phyloP scores from a whole-genome alignment of 2,329 filamentous ascomycete species.

The Ascocoryne sarcoides region DNA sequence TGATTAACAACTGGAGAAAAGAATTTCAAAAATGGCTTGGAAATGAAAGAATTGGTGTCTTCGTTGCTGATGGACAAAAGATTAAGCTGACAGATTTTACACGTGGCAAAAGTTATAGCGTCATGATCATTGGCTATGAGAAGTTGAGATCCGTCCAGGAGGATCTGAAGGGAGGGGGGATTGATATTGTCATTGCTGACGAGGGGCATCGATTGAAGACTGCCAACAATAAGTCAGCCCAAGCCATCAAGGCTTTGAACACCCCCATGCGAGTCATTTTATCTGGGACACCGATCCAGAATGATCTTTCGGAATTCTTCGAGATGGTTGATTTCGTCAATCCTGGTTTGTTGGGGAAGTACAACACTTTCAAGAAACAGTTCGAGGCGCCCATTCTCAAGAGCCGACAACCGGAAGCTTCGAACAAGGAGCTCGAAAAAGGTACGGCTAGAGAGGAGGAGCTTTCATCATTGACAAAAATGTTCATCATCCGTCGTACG shows the following conservation, averaged over 20 bases:
- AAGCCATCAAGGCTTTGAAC: constrained; percentile 81
- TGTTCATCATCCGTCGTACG: constrained; percentile 76
- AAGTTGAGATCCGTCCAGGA: constrained; percentile 57
- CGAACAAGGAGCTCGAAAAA: constrained; percentile 62
- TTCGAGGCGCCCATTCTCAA: constrained; percentile 83
- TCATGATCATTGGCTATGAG: constrained; percentile 69
- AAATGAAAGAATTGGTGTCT: constrained; percentile 59
- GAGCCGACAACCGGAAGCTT: constrained; percentile 44
- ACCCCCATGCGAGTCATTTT: constrained; percentile 39
- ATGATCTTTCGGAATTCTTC: constrained; percentile 92
- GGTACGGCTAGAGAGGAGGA: constrained; percentile 67
- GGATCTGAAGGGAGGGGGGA: constrained; percentile 50
- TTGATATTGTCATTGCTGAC: constrained; percentile 90
- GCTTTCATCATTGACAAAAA: constrained; percentile 86
- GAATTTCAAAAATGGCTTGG: constrained; percentile 70
- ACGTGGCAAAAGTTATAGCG: constrained; percentile 55
- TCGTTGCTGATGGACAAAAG: constrained; percentile 52
- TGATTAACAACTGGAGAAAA: constrained; percentile 65
- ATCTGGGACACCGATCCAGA: constrained; percentile 86
- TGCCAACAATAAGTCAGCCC: constrained; percentile 83
- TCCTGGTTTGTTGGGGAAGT: constrained; percentile 85
- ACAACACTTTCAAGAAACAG: constrained; percentile 89
- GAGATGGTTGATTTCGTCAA: constrained; percentile 88
- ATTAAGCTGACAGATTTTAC: constrained; percentile 60
- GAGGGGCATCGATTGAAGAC: constrained; percentile 98